These are phyloP conservation scores for Coccinonectria pachysandricola DNA, from an alignment of 2,329 filamentous ascomycete genomes.

Conservation along the genomic window DNA sequence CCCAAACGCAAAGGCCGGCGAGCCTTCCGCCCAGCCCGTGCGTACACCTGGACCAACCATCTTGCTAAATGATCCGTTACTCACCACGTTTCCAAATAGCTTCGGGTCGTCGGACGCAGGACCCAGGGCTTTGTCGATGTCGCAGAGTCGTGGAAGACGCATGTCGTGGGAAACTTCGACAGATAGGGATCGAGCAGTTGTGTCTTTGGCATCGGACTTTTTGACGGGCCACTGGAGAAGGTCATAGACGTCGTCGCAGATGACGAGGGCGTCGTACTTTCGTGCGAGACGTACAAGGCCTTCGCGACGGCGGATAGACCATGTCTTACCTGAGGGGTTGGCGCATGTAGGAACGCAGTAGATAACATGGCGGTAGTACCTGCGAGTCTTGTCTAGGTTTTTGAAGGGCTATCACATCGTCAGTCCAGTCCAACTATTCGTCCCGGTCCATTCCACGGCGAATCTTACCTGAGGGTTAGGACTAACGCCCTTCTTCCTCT, in stretches of 20 bases:
- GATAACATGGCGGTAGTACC: slow-evolving; percentile 78
- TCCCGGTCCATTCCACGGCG: not conserved
- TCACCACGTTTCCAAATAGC: slow-evolving; percentile 67
- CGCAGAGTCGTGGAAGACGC: slow-evolving; percentile 65
- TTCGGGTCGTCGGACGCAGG: slow-evolving; percentile 33
- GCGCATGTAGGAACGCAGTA: slow-evolving; percentile 83
- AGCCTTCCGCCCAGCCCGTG: slow-evolving; percentile 81
- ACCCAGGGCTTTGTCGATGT: slow-evolving; percentile 62
- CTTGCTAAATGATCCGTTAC: slow-evolving; percentile 88
- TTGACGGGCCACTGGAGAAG: slow-evolving; percentile 65
- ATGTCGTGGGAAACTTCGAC: slow-evolving; percentile 29
- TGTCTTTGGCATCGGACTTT: slow-evolving; percentile 3
- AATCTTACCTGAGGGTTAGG: slow-evolving; percentile 9
- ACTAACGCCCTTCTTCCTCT: slow-evolving; percentile 7
- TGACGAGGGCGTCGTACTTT: slow-evolving; percentile 67
- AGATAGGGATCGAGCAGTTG: slow-evolving; percentile 10
- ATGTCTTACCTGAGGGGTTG: slow-evolving; percentile 79
- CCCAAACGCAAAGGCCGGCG: slow-evolving; percentile 41
- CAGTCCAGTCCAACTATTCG: too few relatives aligned
- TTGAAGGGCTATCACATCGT: slow-evolving; percentile 39
- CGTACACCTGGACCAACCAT: slow-evolving; percentile 70
- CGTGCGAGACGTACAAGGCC: slow-evolving; percentile 67
- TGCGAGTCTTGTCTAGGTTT: slow-evolving; percentile 46
- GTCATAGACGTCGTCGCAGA: slow-evolving; percentile 92
- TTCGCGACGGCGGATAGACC: slow-evolving; percentile 58